A percentile compares a stretch with the other conserved stretches of the same genome.
phyloP scores from a whole-genome alignment of 805 yeast genomes.

The Schwanniomyces vanrijiae region DNA sequence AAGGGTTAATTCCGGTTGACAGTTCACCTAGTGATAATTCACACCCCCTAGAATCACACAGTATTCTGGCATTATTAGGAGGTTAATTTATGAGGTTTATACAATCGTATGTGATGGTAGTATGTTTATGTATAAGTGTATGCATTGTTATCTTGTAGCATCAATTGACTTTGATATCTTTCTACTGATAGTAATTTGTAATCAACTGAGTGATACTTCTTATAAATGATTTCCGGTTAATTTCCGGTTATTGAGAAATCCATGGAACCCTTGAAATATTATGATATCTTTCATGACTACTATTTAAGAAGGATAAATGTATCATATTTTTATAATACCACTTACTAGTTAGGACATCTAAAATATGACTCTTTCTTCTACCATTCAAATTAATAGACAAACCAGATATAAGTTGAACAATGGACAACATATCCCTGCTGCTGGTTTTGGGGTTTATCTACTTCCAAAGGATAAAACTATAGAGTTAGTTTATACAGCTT shows the following conservation, averaged over 20 bases:
- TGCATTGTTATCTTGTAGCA: background rate
- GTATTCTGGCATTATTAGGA: no score
- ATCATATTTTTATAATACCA: no score
- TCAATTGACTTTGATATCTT: background rate
- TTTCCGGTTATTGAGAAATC: no score
- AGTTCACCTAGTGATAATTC: background rate
- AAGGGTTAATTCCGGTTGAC: background rate
- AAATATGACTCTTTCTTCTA: conserved; percentile 27
- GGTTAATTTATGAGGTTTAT: no score
- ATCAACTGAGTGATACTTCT: no score
- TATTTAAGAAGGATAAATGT: no score
- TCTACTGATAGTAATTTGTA: background rate
- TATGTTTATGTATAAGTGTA: no score
- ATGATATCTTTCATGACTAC: no score
- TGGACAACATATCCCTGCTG: conserved; percentile 54
- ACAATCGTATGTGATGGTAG: no score
- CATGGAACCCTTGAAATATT: no score
- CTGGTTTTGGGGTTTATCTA: conserved; percentile 57
- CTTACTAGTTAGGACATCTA: no score
- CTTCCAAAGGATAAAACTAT: conserved; percentile 38
- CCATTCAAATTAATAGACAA: conserved; percentile 34
- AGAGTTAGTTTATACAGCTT: conserved; percentile 53
- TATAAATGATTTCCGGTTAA: no score
- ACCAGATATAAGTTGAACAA: conserved; percentile 48
- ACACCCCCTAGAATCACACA: background rate